Conservation (phyloP, 2,329 filamentous ascomycete species). For the Penicillium sclerotigenum region DNA sequence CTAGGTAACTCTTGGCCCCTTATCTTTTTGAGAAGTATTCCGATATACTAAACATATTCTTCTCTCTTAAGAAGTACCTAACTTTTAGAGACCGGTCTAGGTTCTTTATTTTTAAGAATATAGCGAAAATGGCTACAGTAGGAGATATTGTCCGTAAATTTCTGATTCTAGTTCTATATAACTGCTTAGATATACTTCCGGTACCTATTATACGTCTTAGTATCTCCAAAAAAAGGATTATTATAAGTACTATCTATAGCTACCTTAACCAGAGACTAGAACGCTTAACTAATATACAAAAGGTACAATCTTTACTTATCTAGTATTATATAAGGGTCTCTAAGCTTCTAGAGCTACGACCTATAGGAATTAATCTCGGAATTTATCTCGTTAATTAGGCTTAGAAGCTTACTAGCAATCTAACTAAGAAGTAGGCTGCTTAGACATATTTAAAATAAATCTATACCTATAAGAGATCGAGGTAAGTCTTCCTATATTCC, state of each 20-base stretch:
- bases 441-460: constrained; percentile 30
- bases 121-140: constrained; percentile 8
- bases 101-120: not conserved
- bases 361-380: constrained; percentile 37
- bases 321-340: constrained; percentile 24
- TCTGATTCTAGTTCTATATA: constrained; percentile 25
- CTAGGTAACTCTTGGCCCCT: constrained; percentile 59
- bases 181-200: constrained; percentile 33
- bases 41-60: constrained; percentile 43
- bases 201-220: constrained; percentile 22
- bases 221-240: constrained; percentile 31
- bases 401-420: constrained; percentile 35
- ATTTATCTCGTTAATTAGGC: constrained; percentile 35
- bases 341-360: constrained; percentile 23
- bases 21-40: constrained; percentile 40
- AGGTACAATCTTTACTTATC: constrained; percentile 26
- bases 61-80: constrained; percentile 27
- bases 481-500: constrained; percentile 29
- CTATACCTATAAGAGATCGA: constrained; percentile 28
- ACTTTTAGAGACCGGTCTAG: not conserved
- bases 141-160: constrained; percentile 21
- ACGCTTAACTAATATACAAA: constrained; percentile 39
- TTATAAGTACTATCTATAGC: constrained; percentile 35
- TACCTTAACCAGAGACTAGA: constrained; percentile 35
- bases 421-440: constrained; percentile 34